Evolutionary conservation across 306 rosid species (phyloP).

Genomic region (Clitoria ternatea): DNA sequence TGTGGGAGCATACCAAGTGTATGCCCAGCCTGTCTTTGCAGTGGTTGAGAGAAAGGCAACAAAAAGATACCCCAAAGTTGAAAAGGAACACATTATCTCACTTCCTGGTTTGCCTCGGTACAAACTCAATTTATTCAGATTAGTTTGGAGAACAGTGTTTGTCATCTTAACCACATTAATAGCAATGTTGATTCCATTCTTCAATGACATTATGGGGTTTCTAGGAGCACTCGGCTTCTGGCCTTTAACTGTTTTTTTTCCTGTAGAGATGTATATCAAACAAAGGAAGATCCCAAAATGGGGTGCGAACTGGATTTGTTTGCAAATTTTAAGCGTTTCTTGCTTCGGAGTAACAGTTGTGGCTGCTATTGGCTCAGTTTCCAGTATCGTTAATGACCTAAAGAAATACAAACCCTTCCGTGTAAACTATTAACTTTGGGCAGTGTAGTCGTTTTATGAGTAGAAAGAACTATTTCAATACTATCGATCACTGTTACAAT

Average conservation of each 20-base stretch:
- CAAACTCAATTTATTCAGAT: slow-evolving; percentile 50
- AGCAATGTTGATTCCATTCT: slow-evolving; percentile 76
- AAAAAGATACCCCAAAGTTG: slow-evolving; percentile 36
- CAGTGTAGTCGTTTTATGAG: background rate
- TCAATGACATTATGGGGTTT: slow-evolving; percentile 65
- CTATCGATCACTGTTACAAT: too few relatives aligned
- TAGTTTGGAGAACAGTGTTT: slow-evolving; percentile 62
- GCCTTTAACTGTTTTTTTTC: slow-evolving; percentile 68
- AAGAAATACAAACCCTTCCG: slow-evolving; percentile 46
- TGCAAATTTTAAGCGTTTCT: slow-evolving; percentile 42
- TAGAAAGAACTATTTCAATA: too few relatives aligned
- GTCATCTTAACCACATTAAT: slow-evolving; percentile 55
- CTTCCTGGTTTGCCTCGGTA: slow-evolving; percentile 35
- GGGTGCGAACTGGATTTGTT: slow-evolving; percentile 58
- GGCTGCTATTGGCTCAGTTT: slow-evolving; percentile 63
- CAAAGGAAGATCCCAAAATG: slow-evolving; percentile 59
- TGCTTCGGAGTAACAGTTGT: slow-evolving; percentile 43
- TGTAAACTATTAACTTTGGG: background rate
- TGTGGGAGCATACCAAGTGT: slow-evolving; percentile 80
- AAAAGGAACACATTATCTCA: slow-evolving; percentile 33
- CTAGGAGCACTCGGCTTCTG: slow-evolving; percentile 81
- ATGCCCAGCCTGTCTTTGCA: slow-evolving; percentile 67
- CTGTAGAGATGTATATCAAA: slow-evolving; percentile 61
- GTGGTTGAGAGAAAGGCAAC: slow-evolving; percentile 42
- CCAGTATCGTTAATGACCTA: slow-evolving; percentile 40